Evolutionary conservation across 768 basidiomycete genomes (phyloP).

Genomic region (Pisolithus orientalis): DNA sequence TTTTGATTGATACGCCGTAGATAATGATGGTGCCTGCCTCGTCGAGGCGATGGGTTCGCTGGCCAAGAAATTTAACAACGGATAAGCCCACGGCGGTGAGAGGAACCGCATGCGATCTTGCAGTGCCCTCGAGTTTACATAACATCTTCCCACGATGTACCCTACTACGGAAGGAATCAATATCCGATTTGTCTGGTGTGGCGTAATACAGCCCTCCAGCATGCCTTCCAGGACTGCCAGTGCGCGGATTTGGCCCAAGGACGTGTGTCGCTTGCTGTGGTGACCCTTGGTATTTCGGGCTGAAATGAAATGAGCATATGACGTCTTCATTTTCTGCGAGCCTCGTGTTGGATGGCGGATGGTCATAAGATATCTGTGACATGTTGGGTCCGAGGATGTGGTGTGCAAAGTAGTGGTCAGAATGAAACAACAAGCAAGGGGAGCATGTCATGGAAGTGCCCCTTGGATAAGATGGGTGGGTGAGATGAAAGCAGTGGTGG

Average conservation of each 20-base stretch:
- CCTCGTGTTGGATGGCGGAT: not conserved
- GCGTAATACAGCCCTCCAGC: not conserved
- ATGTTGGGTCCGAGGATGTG: not conserved
- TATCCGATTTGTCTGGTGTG: not conserved
- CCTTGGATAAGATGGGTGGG: slow-evolving; percentile 9
- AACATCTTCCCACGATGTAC: not conserved
- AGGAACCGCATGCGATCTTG: not conserved
- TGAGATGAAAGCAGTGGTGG: not conserved
- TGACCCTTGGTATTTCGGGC: no score
- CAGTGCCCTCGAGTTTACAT: not conserved
- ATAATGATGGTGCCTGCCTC: not conserved
- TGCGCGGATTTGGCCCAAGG: not conserved
- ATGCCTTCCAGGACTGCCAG: not conserved
- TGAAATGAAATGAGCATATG: no score
- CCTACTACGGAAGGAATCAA: not conserved
- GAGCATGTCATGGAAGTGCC: not conserved
- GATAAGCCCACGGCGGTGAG: not conserved
- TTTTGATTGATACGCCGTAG: no score
- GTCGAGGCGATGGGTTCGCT: not conserved
- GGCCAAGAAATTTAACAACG: not conserved
- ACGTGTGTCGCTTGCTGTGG: not conserved
- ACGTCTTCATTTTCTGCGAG: not conserved
- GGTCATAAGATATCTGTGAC: no score
- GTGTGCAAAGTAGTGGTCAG: not conserved
- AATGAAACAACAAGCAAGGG: not conserved